Conservation (phyloP, 768 basidiomycete genomes). For the Termitomyces sp. region DNA sequence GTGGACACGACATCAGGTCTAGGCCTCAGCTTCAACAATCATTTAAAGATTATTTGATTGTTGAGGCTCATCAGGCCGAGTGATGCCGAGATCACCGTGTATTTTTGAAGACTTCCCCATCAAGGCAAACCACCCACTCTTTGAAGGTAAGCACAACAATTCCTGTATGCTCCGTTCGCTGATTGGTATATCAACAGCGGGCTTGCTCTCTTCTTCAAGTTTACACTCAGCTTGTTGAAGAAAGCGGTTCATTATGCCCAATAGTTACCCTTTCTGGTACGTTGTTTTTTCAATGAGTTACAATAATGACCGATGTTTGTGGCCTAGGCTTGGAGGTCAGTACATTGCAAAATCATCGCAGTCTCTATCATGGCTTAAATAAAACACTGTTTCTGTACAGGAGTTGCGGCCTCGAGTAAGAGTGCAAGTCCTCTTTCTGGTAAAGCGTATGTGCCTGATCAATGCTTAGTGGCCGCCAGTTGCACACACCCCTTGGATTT, state of each 20-base stretch:
- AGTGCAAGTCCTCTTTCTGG: conserved; percentile 8
- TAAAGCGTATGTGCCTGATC: background rate
- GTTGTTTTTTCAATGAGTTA: conserved; percentile 11
- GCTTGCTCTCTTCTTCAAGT: conserved; percentile 17
- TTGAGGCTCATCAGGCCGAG: too few species aligned
- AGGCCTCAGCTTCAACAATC: too few species aligned
- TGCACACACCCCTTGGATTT: conserved; percentile 82
- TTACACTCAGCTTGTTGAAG: conserved; percentile 12
- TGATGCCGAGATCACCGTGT: too few species aligned
- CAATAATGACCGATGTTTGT: background rate
- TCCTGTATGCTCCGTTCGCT: background rate
- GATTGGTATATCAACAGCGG: conserved; percentile 7
- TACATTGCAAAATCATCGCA: background rate
- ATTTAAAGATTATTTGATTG: too few species aligned
- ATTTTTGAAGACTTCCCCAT: too few species aligned
- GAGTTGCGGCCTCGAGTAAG: conserved; percentile 61
- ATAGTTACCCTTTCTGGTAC: conserved; percentile 46
- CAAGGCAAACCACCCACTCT: too few species aligned
- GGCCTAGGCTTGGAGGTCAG: conserved; percentile 58
- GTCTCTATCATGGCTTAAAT: background rate
- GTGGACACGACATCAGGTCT: too few species aligned
- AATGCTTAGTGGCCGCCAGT: conserved; percentile 62
- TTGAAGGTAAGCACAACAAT: background rate
- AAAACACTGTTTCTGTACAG: conserved; percentile 21
- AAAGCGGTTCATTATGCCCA: conserved; percentile 27